Evolutionary conservation across 2,329 filamentous ascomycete species (phyloP).

Genomic region (Scleromitrula shiraiana): DNA sequence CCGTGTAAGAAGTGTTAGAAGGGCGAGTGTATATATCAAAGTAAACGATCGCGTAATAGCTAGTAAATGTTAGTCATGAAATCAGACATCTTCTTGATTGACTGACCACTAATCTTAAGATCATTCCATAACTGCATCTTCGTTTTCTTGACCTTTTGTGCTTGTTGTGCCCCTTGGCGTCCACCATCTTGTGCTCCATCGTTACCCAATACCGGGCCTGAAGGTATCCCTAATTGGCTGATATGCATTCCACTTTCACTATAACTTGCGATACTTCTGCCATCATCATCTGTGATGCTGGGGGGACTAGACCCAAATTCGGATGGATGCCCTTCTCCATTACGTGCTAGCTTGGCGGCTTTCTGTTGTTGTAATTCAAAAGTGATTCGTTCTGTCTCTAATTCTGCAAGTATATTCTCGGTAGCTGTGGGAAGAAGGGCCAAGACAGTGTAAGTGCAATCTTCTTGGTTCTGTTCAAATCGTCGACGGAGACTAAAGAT

Average conservation of each 20-base stretch:
- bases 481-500: slow-evolving; percentile 70
- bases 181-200: slow-evolving; percentile 34
- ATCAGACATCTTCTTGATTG: slow-evolving; percentile 12
- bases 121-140: slow-evolving; percentile 97
- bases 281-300: slow-evolving; percentile 76
- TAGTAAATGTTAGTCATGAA: slow-evolving; percentile 31
- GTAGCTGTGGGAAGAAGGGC: slow-evolving; percentile 88
- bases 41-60: slow-evolving; percentile 89
- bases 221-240: slow-evolving; percentile 61
- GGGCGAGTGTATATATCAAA: slow-evolving; percentile 79
- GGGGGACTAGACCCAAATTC: slow-evolving; percentile 37
- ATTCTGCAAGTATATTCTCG: slow-evolving; percentile 75
- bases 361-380: slow-evolving; percentile 94
- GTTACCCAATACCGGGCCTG: slow-evolving; percentile 36
- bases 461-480: slow-evolving; percentile 98
- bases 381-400: slow-evolving; percentile 88
- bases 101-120: slow-evolving; percentile 85
- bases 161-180: slow-evolving; percentile 35
- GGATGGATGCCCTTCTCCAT: slow-evolving; percentile 40
- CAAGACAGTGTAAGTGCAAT: slow-evolving; percentile 97
- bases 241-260: slow-evolving; percentile 79
- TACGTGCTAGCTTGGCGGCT: slow-evolving; percentile 58
- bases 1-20: slow-evolving; percentile 85
- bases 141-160: slow-evolving; percentile 57
- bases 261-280: slow-evolving; percentile 64